Percentiles rank a stretch among this genome's conserved stretches.
Conservation (phyloP, 352 stramenopile species). For the Phytophthora palmivora region DNA sequence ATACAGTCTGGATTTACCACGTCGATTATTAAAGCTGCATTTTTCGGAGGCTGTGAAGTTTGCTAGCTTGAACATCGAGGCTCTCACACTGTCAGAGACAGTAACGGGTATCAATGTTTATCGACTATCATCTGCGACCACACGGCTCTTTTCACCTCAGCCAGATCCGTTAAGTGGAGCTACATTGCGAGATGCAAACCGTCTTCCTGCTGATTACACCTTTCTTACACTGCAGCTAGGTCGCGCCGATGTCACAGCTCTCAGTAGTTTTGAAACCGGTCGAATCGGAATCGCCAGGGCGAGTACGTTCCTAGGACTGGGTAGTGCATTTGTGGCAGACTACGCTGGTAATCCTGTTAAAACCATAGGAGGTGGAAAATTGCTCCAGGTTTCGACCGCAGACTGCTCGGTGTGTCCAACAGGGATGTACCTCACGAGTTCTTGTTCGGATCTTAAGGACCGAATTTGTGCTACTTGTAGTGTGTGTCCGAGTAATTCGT, state of each 20-base stretch:
- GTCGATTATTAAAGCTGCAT: conserved; percentile 62
- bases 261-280: conserved; percentile 50
- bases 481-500: conserved; percentile 69
- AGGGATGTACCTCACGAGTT: conserved; percentile 51
- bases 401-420: conserved; percentile 64
- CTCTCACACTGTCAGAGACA: conserved; percentile 56
- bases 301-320: conserved; percentile 62
- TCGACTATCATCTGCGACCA: conserved; percentile 44
- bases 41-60: conserved; percentile 76
- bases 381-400: conserved; percentile 48
- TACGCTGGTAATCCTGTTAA: conserved; percentile 54
- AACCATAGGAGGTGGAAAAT: conserved; percentile 21
- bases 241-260: conserved; percentile 38
- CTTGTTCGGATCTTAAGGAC: conserved; percentile 68
- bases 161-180: conserved; percentile 59
- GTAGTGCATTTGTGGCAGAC: conserved; percentile 48
- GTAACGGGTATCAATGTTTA: conserved; percentile 38
- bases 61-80: conserved; percentile 38
- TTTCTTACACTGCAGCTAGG: conserved; percentile 70
- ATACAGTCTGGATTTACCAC: conserved; percentile 66
- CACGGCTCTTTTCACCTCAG: conserved; percentile 52
- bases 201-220: conserved; percentile 63
- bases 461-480: conserved; percentile 63
- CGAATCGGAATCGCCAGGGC: conserved; percentile 51
- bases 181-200: conserved; percentile 48